Conservation (phyloP, 495 filamentous ascomycete genomes). For the Penicillium diatomitis region DNA sequence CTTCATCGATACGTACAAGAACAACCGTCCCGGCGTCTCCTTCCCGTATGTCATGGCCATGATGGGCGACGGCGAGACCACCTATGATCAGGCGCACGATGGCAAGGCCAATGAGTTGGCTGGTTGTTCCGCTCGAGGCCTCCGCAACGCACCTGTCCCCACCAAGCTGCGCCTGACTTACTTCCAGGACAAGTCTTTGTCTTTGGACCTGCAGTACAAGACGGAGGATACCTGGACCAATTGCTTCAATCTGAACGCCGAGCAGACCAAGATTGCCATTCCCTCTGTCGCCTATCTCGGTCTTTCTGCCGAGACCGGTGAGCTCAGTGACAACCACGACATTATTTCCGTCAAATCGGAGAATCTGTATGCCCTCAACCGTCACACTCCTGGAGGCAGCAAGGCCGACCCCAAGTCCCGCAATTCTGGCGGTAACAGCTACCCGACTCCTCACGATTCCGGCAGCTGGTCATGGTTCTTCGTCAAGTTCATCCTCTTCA, state of each 20-base stretch:
- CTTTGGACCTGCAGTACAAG: conserved; percentile 91
- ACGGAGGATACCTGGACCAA: conserved; percentile 74
- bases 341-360: conserved; percentile 81
- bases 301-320: conserved; percentile 92
- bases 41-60: conserved; percentile 99
- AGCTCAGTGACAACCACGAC: conserved; percentile 96
- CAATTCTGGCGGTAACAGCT: conserved; percentile 27
- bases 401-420: conserved; percentile 17
- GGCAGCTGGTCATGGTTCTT: conserved; percentile 92
- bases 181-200: conserved; percentile 90
- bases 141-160: conserved; percentile 65
- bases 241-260: conserved; percentile 66
- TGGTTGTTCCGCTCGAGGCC: conserved; percentile 89
- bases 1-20: conserved; percentile 99
- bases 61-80: conserved; percentile 82
- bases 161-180: conserved; percentile 88
- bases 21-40: conserved; percentile 87
- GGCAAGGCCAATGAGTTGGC: conserved; percentile 89
- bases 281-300: conserved; percentile 90
- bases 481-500: conserved; percentile 71
- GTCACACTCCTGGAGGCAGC: conserved; percentile 21
- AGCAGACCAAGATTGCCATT: conserved; percentile 63
- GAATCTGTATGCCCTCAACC: conserved; percentile 70
- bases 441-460: conserved; percentile 27
- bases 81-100: conserved; percentile 90